Base-by-base conservation (phyloP, 78 protist species). In the Emiliania huxleyi region DNA sequence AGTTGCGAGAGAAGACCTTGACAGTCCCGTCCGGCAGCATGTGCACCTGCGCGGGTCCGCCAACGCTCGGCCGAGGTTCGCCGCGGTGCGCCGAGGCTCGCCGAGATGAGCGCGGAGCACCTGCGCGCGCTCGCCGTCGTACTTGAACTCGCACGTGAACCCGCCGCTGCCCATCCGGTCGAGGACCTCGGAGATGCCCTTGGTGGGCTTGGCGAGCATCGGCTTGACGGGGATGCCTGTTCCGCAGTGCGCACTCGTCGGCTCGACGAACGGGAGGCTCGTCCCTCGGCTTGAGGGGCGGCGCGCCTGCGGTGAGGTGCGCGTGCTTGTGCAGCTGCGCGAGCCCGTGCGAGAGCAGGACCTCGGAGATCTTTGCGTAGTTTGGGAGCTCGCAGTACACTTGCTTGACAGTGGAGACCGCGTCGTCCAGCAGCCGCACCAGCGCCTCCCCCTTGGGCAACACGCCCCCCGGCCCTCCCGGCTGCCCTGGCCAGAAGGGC, bases 91-190 rank as follows among this genome's bases (percentile, higher is more conserved):
- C n/a, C n/a, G n/a, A n/a, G n/a, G n/a, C n/a, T n/a, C n/a, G n/a
- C n/a, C n/a, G n/a, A n/a, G n/a, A n/a, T n/a, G n/a, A n/a, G n/a
- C n/a, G n/a, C n/a, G n/a, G n/a, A n/a, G n/a, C n/a, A n/a, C n/a
- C 73, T 62, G 83, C 56, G 52, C 89, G 12, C 89, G 89, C 89
- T 81, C 89, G 49, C 89, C 89, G 87, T 99, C 99, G 90, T 99
- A 99, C 94, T 99, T 99, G 96, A 94, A 99, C 81, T 99, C 99
- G 93, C 99, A 98, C 19, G 98, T 97, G 92, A 97, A 98, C 11
- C 33, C 89, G 90, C 87, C 37, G 55, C 26, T 29, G 18, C 15
- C 8, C 23, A 81, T 25, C 6, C 89, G 89, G n/a, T 44, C 56
- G 56, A 81, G 89, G 18, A 44, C 89, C 55, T 81, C 89, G 29